phyloP scores from a whole-genome alignment of 2,329 filamentous ascomycete genomes.

The Diaporthe ilicicola region DNA sequence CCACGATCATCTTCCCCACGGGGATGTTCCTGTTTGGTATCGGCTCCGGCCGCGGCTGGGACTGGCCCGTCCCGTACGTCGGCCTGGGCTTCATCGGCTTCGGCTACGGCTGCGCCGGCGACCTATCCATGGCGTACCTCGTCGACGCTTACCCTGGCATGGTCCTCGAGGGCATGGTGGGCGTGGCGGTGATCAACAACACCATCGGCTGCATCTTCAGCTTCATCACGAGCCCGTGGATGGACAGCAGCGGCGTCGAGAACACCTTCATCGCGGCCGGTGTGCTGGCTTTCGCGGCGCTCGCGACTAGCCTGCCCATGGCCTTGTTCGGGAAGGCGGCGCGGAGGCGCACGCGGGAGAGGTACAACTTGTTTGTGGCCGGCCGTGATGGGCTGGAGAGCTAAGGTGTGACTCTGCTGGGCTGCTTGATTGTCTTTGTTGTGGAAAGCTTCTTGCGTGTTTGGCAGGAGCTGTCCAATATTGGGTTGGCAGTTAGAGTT shows the following conservation, averaged over 20 bases:
- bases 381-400: conserved; percentile 51
- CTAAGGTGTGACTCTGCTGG: background rate
- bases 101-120: conserved; percentile 53
- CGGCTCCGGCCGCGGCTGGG: conserved; percentile 54
- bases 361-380: conserved; percentile 56
- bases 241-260: conserved; percentile 26
- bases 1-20: conserved; percentile 51
- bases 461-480: background rate
- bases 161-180: conserved; percentile 57
- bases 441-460: background rate
- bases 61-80: conserved; percentile 53
- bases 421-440: background rate
- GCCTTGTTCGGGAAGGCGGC: conserved; percentile 60
- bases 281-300: conserved; percentile 58
- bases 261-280: conserved; percentile 50
- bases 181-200: conserved; percentile 51
- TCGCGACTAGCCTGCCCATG: conserved; percentile 62
- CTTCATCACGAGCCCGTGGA: conserved; percentile 32
- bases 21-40: conserved; percentile 60
- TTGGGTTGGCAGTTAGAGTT: background rate
- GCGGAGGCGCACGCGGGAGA: conserved; percentile 54
- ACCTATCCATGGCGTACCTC: conserved; percentile 53
- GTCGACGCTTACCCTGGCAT: conserved; percentile 59
- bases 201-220: conserved; percentile 33
- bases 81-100: conserved; percentile 55